A percentile compares a stretch with the other conserved stretches of the same genome.
Evolutionary conservation across 768 basidiomycete genomes (phyloP).

Genomic region (Rhodotorula diobovata): DNA sequence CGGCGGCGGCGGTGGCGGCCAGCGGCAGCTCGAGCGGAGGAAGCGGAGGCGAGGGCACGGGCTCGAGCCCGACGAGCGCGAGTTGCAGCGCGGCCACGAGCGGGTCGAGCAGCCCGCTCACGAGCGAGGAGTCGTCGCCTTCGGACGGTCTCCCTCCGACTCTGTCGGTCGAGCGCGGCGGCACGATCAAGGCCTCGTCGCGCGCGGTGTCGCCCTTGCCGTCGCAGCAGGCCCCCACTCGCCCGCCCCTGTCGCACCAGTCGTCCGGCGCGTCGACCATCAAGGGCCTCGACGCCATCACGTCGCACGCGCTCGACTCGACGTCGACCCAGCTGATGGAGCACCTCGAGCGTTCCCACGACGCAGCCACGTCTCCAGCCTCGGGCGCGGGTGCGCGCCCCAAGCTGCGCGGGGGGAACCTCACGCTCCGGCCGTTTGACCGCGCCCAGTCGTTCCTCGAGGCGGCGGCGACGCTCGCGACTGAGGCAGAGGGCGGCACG

Average conservation of each 20-base stretch:
- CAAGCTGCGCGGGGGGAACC: constrained; percentile 12
- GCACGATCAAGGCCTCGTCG: constrained; percentile 23
- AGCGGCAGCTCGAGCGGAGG: background rate
- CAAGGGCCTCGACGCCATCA: background rate
- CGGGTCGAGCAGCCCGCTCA: background rate
- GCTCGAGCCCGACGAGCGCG: background rate
- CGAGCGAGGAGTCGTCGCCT: background rate
- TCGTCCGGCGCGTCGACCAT: background rate
- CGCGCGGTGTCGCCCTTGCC: background rate
- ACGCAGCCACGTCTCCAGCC: background rate
- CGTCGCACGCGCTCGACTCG: background rate
- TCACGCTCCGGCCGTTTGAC: constrained; percentile 19
- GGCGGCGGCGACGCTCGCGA: background rate
- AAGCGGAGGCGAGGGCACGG: background rate
- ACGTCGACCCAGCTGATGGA: background rate
- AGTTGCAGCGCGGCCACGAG: background rate
- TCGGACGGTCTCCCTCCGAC: too few relatives aligned
- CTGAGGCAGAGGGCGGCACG: too few relatives aligned
- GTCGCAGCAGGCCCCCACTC: background rate
- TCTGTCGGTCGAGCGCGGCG: background rate
- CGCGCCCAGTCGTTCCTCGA: background rate
- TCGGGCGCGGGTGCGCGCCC: constrained; percentile 5
- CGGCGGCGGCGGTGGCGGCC: background rate
- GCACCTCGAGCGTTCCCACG: background rate
- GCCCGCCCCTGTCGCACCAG: background rate